phyloP scores from a whole-genome alignment of 192 early-diverging fungal species.

The Coemansia sp. region DNA sequence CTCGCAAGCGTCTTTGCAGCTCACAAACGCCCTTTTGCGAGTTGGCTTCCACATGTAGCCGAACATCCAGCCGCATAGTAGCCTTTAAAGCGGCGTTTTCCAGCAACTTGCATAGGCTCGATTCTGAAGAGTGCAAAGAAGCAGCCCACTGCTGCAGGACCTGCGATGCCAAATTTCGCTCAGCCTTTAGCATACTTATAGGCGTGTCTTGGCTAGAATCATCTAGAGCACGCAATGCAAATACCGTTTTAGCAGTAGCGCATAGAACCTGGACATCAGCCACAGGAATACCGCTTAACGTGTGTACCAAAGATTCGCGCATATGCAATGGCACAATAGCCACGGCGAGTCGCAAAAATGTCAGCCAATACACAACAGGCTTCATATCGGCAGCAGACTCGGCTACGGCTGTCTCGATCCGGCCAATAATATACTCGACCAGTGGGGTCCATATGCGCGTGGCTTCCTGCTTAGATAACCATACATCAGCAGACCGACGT shows the following conservation, averaged over 20 bases:
- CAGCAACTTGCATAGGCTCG: neutral
- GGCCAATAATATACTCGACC: slow-evolving; percentile 5
- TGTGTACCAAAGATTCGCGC: slow-evolving; percentile 9
- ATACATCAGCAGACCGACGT: slow-evolving; percentile 10
- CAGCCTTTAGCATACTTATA: neutral
- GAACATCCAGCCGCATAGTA: neutral
- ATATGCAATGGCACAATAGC: slow-evolving; percentile 11
- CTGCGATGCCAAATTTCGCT: slow-evolving; percentile 4
- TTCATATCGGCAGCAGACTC: too few relatives aligned
- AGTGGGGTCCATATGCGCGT: slow-evolving; percentile 24
- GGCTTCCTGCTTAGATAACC: slow-evolving; percentile 7
- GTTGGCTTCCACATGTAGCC: too few relatives aligned
- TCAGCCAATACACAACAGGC: slow-evolving; percentile 4
- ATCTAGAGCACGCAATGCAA: slow-evolving; percentile 10
- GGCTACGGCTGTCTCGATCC: neutral
- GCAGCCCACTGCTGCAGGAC: slow-evolving; percentile 20
- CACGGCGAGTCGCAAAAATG: slow-evolving; percentile 13
- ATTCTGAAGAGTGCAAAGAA: slow-evolving; percentile 5
- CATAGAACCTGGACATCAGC: slow-evolving; percentile 7
- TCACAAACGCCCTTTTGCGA: too few relatives aligned
- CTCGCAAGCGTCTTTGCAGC: too few relatives aligned
- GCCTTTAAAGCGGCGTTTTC: slow-evolving; percentile 15
- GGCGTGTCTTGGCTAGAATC: neutral
- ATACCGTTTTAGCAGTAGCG: slow-evolving; percentile 14
- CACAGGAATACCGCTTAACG: neutral